Conservation (phyloP, 2,329 filamentous ascomycete genomes). For the Colletotrichum acutatum region DNA sequence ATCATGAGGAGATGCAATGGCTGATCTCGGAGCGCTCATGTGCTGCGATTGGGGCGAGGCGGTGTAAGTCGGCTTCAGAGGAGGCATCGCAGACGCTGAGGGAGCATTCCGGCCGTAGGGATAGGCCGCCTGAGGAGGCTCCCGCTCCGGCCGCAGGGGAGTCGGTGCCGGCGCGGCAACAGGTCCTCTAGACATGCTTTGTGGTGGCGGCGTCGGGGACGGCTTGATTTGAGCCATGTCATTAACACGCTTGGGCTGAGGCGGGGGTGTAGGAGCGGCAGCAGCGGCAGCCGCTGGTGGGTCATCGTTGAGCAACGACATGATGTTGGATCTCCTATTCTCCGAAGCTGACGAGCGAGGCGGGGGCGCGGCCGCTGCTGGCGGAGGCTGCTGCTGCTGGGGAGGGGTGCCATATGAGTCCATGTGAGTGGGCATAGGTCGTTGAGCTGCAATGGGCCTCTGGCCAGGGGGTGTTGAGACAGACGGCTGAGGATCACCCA, state of each 20-base stretch:
- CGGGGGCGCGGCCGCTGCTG: conserved; percentile 52
- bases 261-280: conserved; percentile 21
- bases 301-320: conserved; percentile 72
- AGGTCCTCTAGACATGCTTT: conserved; percentile 54
- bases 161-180: conserved; percentile 50
- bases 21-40: conserved; percentile 55
- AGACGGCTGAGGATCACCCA: conserved; percentile 50
- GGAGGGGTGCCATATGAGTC: conserved; percentile 47
- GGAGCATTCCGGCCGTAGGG: conserved; percentile 55
- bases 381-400: conserved; percentile 46
- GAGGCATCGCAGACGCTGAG: conserved; percentile 60
- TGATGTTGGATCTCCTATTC: conserved; percentile 72
- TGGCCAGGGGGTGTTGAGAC: conserved; percentile 43
- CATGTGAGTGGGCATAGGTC: conserved; percentile 45
- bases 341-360: conserved; percentile 55
- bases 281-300: conserved; percentile 56
- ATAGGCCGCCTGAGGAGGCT: conserved; percentile 60
- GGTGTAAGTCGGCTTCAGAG: conserved; percentile 63
- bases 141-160: conserved; percentile 61
- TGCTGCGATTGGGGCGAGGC: conserved; percentile 63
- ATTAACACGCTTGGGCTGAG: conserved; percentile 58
- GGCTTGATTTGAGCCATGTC: conserved; percentile 58
- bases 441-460: conserved; percentile 32
- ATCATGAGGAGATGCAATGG: conserved; percentile 54
- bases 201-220: conserved; percentile 62